Evolutionary conservation across 768 basidiomycete species (phyloP).

Genomic region (Naganishia vishniacii): DNA sequence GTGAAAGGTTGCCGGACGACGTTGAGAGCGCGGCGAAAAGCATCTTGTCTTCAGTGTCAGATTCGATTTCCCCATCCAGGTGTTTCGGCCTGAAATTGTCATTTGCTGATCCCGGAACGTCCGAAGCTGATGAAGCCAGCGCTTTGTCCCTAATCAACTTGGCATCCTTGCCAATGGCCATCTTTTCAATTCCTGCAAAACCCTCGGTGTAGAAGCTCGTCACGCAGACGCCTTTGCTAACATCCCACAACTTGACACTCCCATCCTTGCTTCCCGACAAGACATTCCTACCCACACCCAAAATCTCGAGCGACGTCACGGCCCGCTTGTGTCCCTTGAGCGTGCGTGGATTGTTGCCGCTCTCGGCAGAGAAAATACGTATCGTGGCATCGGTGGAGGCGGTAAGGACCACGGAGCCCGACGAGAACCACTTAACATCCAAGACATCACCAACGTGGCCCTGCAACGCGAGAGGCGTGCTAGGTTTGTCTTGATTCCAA

Average conservation of each 20-base stretch:
- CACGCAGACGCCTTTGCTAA: conserved; percentile 56
- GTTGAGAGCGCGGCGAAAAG: conserved; percentile 56
- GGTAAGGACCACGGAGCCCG: conserved; percentile 59
- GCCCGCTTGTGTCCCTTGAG: conserved; percentile 63
- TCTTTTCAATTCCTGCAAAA: conserved; percentile 52
- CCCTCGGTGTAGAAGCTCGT: conserved; percentile 52
- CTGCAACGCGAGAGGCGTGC: conserved; percentile 32
- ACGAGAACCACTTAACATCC: conserved; percentile 46
- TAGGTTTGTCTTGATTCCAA: background rate
- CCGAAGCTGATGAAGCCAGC: conserved; percentile 22
- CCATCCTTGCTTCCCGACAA: conserved; percentile 66
- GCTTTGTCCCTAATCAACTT: conserved; percentile 30
- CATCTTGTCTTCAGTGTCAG: conserved; percentile 47
- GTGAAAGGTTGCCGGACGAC: conserved; percentile 55
- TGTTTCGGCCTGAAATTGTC: conserved; percentile 8
- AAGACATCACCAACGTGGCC: conserved; percentile 50
- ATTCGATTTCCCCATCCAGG: conserved; percentile 11
- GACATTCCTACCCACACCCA: conserved; percentile 63
- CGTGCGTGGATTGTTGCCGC: conserved; percentile 56
- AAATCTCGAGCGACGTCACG: conserved; percentile 61
- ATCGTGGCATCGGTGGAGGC: conserved; percentile 65
- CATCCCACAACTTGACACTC: conserved; percentile 68
- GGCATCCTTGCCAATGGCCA: conserved; percentile 52
- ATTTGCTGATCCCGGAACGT: conserved; percentile 10
- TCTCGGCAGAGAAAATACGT: conserved; percentile 60